Conservation (phyloP, 176 grass and related monocot genomes). For the Metroxylon sagu region DNA sequence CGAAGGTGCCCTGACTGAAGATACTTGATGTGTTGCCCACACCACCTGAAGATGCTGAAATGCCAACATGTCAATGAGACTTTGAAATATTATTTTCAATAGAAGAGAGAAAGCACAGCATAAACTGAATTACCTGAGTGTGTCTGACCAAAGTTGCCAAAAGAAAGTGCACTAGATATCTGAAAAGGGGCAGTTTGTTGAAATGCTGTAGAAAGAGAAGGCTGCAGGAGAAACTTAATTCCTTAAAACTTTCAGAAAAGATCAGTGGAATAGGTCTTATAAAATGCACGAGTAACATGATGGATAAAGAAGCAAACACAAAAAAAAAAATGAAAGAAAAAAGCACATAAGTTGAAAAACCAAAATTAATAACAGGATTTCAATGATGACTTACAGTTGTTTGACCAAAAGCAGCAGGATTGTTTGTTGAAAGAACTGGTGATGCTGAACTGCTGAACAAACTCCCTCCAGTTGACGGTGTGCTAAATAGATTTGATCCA, state of each 20-base stretch:
- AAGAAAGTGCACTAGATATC: constrained; percentile 42
- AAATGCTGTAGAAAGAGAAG: constrained; percentile 25
- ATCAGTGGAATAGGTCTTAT: neutral
- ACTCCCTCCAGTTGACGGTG: constrained; percentile 31
- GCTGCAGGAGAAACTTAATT: constrained; percentile 13
- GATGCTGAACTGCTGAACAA: constrained; percentile 41
- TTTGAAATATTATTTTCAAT: too few species aligned
- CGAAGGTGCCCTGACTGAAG: constrained; percentile 36
- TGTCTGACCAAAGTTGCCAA: constrained; percentile 38
- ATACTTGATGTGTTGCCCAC: constrained; percentile 38
- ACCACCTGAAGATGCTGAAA: constrained; percentile 41
- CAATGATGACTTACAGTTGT: constrained; percentile 24
- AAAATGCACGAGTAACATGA: constrained; percentile 1
- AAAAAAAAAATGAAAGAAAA: neutral
- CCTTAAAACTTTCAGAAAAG: constrained; percentile 1
- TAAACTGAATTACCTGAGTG: constrained; percentile 36
- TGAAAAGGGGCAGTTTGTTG: constrained; percentile 39
- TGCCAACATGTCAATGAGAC: neutral
- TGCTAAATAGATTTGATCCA: constrained; percentile 43
- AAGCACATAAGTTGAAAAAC: too few species aligned
- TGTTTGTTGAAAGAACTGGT: constrained; percentile 33
- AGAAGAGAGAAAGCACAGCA: too few species aligned
- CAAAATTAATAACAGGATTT: too few species aligned
- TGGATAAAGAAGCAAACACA: neutral
- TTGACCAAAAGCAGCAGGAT: constrained; percentile 13